phyloP scores from a whole-genome alignment of 352 stramenopile species.

The Globisporangium alternatum region DNA sequence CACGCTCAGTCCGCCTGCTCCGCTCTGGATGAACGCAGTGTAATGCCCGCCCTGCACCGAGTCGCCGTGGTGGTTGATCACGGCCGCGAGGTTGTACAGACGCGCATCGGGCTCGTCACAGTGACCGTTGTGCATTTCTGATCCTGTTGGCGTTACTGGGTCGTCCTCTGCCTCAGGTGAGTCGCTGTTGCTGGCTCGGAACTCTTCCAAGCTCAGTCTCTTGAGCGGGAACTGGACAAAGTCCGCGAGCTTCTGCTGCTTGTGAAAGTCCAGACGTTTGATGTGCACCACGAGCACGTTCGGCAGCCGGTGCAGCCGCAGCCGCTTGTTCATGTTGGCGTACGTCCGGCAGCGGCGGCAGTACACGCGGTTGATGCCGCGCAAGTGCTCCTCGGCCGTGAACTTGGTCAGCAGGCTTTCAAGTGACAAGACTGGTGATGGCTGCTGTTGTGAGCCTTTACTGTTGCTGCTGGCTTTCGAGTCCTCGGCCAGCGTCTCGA shows the following conservation, averaged over 20 bases:
- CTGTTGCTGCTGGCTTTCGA: background rate
- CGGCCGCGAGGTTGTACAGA: constrained; percentile 62
- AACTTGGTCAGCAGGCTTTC: constrained; percentile 42
- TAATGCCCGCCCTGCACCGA: constrained; percentile 71
- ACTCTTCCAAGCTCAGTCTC: constrained; percentile 38
- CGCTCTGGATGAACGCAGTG: constrained; percentile 43
- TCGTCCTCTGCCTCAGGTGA: background rate
- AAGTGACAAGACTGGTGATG: constrained; percentile 23
- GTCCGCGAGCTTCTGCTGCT: constrained; percentile 51
- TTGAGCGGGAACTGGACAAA: constrained; percentile 52
- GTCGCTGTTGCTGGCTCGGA: constrained; percentile 15
- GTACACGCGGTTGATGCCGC: constrained; percentile 63
- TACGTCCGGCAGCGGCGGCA: constrained; percentile 55
- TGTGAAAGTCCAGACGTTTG: constrained; percentile 68
- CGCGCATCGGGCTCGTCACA: constrained; percentile 9
- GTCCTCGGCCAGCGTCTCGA: constrained; percentile 26
- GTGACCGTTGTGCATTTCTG: constrained; percentile 11
- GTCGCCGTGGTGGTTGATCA: constrained; percentile 70
- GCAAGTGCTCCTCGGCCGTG: constrained; percentile 50
- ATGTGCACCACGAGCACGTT: constrained; percentile 78
- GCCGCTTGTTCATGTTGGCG: constrained; percentile 54
- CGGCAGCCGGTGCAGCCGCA: constrained; percentile 56
- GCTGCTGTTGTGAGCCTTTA: background rate
- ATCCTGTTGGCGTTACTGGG: constrained; percentile 17
- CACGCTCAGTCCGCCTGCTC: constrained; percentile 14